Percentiles rank a stretch among this genome's conserved stretches.
These are phyloP conservation scores for Phytophthora ohioensis DNA, from an alignment of 352 stramenopile species.

Conservation along the genomic window DNA sequence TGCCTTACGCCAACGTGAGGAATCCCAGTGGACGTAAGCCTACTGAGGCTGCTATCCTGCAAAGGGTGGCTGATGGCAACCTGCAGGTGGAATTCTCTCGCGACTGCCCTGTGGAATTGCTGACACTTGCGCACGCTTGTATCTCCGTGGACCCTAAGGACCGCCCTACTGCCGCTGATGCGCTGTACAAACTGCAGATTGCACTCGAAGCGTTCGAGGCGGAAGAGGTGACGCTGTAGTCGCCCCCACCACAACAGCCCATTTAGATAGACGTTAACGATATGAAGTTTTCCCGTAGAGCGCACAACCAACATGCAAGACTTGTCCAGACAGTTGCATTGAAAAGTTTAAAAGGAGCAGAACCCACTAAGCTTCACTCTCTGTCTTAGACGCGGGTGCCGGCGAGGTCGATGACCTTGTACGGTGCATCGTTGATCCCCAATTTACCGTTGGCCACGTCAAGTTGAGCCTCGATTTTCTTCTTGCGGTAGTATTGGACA, in stretches of 20 bases:
- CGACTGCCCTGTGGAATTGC: slow-evolving; percentile 31
- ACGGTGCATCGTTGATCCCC: slow-evolving; percentile 29
- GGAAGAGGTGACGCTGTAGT: slow-evolving; percentile 46
- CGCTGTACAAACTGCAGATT: slow-evolving; percentile 45
- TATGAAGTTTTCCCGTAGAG: slow-evolving; percentile 29
- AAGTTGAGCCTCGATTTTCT: slow-evolving; percentile 12
- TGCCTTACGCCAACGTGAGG: slow-evolving; percentile 51
- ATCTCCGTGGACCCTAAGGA: slow-evolving; percentile 45
- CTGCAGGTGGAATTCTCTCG: slow-evolving; percentile 54
- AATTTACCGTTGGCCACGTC: slow-evolving; percentile 36
- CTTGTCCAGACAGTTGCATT: slow-evolving; percentile 6
- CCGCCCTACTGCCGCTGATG: slow-evolving; percentile 44
- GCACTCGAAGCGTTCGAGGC: slow-evolving; percentile 38
- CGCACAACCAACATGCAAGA: slow-evolving; percentile 2
- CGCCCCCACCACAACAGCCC: slow-evolving; percentile 1
- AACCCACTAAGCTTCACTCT: no score
- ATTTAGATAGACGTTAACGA: slow-evolving; percentile 42
- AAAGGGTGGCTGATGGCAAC: slow-evolving; percentile 42
- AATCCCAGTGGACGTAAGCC: slow-evolving; percentile 42
- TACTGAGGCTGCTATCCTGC: slow-evolving; percentile 49
- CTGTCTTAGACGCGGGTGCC: slow-evolving; percentile 12
- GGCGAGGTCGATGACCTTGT: slow-evolving; percentile 33
- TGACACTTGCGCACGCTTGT: slow-evolving; percentile 41
- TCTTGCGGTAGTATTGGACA: slow-evolving; percentile 10
- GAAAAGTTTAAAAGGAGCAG: background rate